These are phyloP conservation scores for Chrysosporium keratinophilum DNA, from an alignment of 2,329 filamentous ascomycete species.

Conservation along the genomic window DNA sequence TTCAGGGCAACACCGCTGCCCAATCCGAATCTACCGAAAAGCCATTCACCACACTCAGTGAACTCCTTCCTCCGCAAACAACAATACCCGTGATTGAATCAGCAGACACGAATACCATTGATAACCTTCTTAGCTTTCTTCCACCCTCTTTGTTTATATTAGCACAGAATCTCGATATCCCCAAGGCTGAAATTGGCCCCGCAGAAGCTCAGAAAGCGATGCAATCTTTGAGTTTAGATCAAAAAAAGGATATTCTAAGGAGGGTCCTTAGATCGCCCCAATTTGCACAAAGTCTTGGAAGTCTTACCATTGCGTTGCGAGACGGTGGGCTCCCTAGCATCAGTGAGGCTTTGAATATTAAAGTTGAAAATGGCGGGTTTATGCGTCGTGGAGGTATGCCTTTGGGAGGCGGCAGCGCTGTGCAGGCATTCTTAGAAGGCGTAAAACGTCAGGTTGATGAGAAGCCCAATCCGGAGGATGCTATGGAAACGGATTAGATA, in stretches of 20 bases:
- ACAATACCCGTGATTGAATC: conserved; percentile 70
- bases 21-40: conserved; percentile 46
- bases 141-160: conserved; percentile 70
- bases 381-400: conserved; percentile 69
- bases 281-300: conserved; percentile 74
- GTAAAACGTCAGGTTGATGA: conserved; percentile 69
- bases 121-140: conserved; percentile 65
- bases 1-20: conserved; percentile 43
- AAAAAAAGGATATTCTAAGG: conserved; percentile 72
- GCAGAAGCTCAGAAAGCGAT: conserved; percentile 63
- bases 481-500: conserved; percentile 36
- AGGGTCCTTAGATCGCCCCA: conserved; percentile 82
- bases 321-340: conserved; percentile 87
- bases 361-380: conserved; percentile 74
- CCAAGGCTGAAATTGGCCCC: conserved; percentile 51
- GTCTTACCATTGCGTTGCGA: conserved; percentile 74
- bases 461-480: conserved; percentile 25
- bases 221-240: conserved; percentile 57
- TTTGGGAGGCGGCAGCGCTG: conserved; percentile 74
- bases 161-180: conserved; percentile 54
- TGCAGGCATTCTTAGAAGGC: conserved; percentile 84
- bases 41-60: conserved; percentile 71
- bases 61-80: conserved; percentile 66
- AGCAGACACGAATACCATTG: conserved; percentile 53
- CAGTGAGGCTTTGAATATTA: conserved; percentile 71